Percentiles rank a stretch among this genome's conserved stretches.
Conservation (phyloP, 108 stramenopile genomes). For the Cyclostephanos invisitatus region DNA sequence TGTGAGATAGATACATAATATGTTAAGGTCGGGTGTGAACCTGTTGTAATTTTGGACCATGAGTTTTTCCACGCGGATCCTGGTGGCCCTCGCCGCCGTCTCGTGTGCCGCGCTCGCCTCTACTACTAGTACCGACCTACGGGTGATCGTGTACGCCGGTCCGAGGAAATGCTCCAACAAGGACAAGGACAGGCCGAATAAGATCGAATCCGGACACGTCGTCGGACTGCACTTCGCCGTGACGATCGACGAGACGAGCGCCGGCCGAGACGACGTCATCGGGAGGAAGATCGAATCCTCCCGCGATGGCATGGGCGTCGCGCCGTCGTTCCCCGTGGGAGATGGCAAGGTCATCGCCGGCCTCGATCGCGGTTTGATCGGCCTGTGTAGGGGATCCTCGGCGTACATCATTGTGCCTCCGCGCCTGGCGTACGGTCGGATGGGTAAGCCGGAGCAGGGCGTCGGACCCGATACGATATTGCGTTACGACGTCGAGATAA, state of each 20-base stretch:
- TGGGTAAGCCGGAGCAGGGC: constrained; percentile 25
- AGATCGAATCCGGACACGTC: constrained; percentile 7
- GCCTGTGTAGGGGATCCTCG: constrained; percentile 24
- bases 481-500: constrained; percentile 30
- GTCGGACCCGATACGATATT: constrained; percentile 19
- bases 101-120: constrained; percentile 1
- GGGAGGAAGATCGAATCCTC: constrained; percentile 36
- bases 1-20: too few relatives aligned
- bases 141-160: constrained; percentile 35
- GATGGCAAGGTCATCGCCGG: constrained; percentile 39
- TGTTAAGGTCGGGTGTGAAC: too few relatives aligned
- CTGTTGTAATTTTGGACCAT: neutral
- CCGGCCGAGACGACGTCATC: neutral
- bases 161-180: constrained; percentile 25
- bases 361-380: constrained; percentile 35
- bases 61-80: neutral
- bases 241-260: constrained; percentile 21
- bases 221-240: constrained; percentile 42
- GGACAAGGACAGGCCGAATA: constrained; percentile 13
- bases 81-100: neutral
- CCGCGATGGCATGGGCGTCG: constrained; percentile 22
- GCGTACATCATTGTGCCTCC: constrained; percentile 38
- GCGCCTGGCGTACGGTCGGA: constrained; percentile 18
- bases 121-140: constrained; percentile 15
- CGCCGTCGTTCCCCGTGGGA: constrained; percentile 32